Evolutionary conservation across 495 filamentous ascomycete species (phyloP).

Genomic region (Talaromyces borbonicus): DNA sequence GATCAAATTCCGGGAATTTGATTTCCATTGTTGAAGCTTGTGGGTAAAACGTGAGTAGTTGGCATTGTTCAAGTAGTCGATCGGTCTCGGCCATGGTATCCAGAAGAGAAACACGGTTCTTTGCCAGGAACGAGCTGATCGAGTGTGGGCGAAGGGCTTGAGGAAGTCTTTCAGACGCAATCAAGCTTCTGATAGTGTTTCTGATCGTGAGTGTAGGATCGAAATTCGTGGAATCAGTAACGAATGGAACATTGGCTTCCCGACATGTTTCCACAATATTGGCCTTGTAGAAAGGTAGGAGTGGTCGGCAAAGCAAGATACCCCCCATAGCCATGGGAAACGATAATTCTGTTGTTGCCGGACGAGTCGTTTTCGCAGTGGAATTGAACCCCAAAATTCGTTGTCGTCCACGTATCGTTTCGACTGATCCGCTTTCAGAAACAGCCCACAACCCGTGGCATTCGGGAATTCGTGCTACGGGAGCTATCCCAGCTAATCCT

Average conservation of each 20-base stretch:
- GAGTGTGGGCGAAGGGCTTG: conserved; percentile 55
- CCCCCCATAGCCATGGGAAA: conserved; percentile 55
- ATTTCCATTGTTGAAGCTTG: conserved; percentile 29
- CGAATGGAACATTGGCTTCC: conserved; percentile 55
- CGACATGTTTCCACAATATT: conserved; percentile 64
- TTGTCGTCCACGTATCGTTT: not conserved
- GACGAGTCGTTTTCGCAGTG: not conserved
- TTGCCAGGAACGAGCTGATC: conserved; percentile 44
- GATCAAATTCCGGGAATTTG: conserved; percentile 18
- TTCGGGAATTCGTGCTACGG: conserved; percentile 63
- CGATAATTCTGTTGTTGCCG: not conserved
- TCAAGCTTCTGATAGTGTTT: conserved; percentile 68
- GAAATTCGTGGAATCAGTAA: conserved; percentile 78
- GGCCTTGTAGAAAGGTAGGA: conserved; percentile 64
- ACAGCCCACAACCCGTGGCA: conserved; percentile 65
- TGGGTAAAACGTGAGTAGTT: conserved; percentile 28
- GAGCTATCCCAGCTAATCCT: conserved; percentile 63
- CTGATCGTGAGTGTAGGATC: conserved; percentile 67
- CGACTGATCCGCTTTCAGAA: conserved; percentile 49
- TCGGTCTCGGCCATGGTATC: conserved; percentile 25
- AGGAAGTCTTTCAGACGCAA: conserved; percentile 50
- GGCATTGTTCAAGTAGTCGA: conserved; percentile 22
- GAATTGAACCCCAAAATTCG: not conserved
- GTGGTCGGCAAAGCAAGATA: conserved; percentile 60
- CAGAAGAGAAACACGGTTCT: conserved; percentile 22